Base-by-base conservation (phyloP, 1,284 basidiomycete genomes). In the Flammula alnicola region DNA sequence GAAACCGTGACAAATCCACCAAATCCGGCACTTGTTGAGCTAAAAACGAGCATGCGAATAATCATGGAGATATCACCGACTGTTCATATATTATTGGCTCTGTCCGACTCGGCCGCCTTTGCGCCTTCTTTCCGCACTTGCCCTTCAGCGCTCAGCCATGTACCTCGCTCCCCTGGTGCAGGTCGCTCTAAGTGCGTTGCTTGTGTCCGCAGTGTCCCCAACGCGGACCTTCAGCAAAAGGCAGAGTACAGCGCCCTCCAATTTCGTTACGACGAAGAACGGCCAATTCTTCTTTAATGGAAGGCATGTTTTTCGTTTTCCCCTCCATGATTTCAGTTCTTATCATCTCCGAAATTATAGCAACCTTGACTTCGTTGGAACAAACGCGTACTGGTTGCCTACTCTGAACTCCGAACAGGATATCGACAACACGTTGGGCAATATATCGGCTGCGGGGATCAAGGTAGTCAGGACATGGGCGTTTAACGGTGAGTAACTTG, bases 391-490 rank as follows among this genome's bases (percentile, higher is more conserved):
- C 66, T 88, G 86, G 86, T 61, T 88, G 22, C 70, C 79, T 22
- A 65, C 77, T 10, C 62, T 88, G 22, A 79, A 81, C 48, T 74
- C 71, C 17, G 71, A 80, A 17, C 61, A 79, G 37, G 85, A 87
- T 61, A 80, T 88, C 19, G 75, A 81, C 54, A 61, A 67, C 43
- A 83, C 81, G 1, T 69, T 88, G 32, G 70, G 72, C 10, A 79
- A 78, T 39, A 86, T 88, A 58, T 75, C 78, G 10, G 69, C 72
- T 8, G 69, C 74, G 4, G 83, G 83, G 1, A 74, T 84, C 53
- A 83, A 77, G 49, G 84, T 84, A 20, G 75, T 87, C 14, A 77
- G 86, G 29, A 75, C 81, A 4, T 88, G 86, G 85, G 85, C 79
- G 27, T 79, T 84, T 63, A 81, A 83, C 63, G 79, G 80, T 75